A percentile compares a stretch with the other conserved stretches of the same genome.
phyloP scores from a whole-genome alignment of 2,329 filamentous ascomycete genomes.

The Dothiorella sarmentorum region DNA sequence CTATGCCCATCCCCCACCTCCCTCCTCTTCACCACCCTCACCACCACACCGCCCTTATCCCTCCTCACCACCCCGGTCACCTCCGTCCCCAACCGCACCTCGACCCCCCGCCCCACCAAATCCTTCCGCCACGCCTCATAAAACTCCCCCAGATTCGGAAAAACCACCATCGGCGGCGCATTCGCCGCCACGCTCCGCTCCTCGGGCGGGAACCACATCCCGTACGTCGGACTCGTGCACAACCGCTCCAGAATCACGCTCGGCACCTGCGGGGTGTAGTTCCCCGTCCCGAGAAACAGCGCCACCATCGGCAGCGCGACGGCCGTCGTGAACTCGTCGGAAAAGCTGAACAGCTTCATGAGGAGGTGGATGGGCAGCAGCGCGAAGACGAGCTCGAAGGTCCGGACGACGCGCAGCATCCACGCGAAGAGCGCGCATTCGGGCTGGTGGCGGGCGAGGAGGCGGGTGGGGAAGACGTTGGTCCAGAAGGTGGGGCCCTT shows the following conservation, averaged over 20 bases:
- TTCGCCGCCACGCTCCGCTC: constrained; percentile 49
- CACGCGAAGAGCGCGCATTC: constrained; percentile 55
- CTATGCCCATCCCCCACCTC: constrained; percentile 43
- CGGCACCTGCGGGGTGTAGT: constrained; percentile 69
- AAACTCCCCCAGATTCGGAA: constrained; percentile 60
- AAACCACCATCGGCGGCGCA: constrained; percentile 57
- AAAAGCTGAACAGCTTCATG: constrained; percentile 66
- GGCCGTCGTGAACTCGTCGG: constrained; percentile 65
- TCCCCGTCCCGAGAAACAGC: constrained; percentile 70
- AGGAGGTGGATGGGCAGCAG: constrained; percentile 61
- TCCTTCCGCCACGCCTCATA: constrained; percentile 59
- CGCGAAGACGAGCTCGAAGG: constrained; percentile 59
- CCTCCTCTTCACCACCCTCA: constrained; percentile 46
- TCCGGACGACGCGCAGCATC: constrained; percentile 56
- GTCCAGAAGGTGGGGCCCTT: constrained; percentile 64
- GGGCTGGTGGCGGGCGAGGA: constrained; percentile 53
- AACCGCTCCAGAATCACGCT: constrained; percentile 60
- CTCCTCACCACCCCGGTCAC: constrained; percentile 52
- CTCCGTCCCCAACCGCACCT: constrained; percentile 55
- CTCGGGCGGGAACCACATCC: constrained; percentile 57
- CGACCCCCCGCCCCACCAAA: constrained; percentile 53
- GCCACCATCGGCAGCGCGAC: constrained; percentile 70
- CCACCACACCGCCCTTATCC: constrained; percentile 50
- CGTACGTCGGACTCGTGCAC: constrained; percentile 53
- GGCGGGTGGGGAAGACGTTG: constrained; percentile 60